Evolutionary conservation across 2,329 filamentous ascomycete species (phyloP).

Genomic region (Colletotrichum spaethianum): DNA sequence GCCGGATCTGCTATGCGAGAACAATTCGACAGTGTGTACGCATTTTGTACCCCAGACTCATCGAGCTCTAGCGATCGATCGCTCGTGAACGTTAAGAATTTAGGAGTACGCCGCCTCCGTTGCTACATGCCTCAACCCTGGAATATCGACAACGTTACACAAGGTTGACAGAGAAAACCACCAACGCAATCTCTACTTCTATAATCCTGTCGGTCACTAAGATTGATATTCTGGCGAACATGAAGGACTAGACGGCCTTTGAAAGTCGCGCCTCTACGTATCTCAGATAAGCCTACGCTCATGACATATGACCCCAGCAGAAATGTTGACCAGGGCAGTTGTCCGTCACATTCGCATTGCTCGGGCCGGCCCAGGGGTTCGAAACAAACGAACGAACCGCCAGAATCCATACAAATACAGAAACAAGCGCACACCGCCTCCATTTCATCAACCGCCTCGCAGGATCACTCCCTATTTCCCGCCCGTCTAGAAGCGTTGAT

Average conservation of each 20-base stretch:
- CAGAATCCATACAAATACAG: neutral
- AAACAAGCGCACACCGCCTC: neutral
- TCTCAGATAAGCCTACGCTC: neutral
- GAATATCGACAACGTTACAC: neutral
- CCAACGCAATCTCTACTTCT: neutral
- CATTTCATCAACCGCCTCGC: neutral
- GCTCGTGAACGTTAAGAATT: neutral
- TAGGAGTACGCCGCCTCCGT: neutral
- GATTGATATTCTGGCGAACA: neutral
- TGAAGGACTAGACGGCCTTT: neutral
- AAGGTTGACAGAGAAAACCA: neutral
- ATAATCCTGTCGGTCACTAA: neutral
- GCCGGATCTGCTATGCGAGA: too few species aligned
- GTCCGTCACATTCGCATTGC: neutral
- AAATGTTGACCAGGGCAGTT: neutral
- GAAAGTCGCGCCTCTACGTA: neutral
- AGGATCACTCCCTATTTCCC: neutral
- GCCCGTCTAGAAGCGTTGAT: constrained; percentile 33
- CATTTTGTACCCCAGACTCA: too few species aligned
- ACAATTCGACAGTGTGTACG: too few species aligned
- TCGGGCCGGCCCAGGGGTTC: neutral
- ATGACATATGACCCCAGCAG: neutral
- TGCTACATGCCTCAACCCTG: neutral
- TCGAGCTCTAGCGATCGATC: neutral
- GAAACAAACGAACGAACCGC: neutral